phyloP scores from a whole-genome alignment of 331 rosid genomes.

The Acacia concinna region DNA sequence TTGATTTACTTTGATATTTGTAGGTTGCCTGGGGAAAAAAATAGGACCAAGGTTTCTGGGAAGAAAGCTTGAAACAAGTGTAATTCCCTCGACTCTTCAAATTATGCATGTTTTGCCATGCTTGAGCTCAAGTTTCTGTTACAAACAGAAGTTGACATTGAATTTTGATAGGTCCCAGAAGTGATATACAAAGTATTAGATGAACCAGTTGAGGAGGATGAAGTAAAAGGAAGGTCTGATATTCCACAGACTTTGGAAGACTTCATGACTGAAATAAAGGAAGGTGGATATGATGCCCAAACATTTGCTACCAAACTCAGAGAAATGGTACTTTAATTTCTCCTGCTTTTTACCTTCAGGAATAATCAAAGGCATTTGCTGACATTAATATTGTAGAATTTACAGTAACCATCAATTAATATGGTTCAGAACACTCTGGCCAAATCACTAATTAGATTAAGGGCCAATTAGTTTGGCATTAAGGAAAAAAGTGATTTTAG shows the following conservation, averaged over 20 bases:
- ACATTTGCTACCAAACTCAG: constrained; percentile 84
- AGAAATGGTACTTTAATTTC: constrained; percentile 61
- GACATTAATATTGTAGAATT: background rate
- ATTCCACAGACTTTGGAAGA: constrained; percentile 88
- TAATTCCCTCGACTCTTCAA: constrained; percentile 45
- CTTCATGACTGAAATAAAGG: constrained; percentile 77
- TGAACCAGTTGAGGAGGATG: constrained; percentile 65
- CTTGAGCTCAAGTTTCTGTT: constrained; percentile 18
- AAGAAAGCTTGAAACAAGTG: constrained; percentile 65
- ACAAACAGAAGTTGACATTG: constrained; percentile 34
- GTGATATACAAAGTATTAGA: constrained; percentile 79
- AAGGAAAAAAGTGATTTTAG: background rate
- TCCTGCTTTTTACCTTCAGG: background rate
- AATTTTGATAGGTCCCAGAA: constrained; percentile 78
- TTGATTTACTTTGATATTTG: constrained; percentile 16
- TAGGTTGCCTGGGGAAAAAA: constrained; percentile 93
- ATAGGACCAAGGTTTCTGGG: constrained; percentile 89
- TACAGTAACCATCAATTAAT: background rate
- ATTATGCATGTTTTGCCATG: background rate
- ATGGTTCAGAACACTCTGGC: background rate
- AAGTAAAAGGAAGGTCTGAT: constrained; percentile 72
- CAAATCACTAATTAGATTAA: background rate
- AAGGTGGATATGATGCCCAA: constrained; percentile 64
- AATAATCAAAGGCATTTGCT: background rate
- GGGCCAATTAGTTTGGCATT: background rate